Percentiles rank a stretch among this genome's conserved stretches.
phyloP scores from a whole-genome alignment of 139 green algal genomes.

The Picochlorum sp. region DNA sequence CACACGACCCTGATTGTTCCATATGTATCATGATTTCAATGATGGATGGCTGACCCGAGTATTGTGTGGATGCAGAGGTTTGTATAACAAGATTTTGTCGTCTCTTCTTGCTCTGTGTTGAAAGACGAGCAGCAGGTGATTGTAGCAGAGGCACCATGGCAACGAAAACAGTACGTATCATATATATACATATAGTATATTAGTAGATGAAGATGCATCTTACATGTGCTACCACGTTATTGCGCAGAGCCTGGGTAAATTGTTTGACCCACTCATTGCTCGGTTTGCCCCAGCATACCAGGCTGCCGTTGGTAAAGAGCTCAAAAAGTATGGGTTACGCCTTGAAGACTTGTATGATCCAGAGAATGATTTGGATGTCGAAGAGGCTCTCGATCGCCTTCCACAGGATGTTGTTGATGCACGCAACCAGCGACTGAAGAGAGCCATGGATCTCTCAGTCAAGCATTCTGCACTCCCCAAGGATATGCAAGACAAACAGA shows the following conservation, averaged over 20 bases:
- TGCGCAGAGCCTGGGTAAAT: conserved; percentile 19
- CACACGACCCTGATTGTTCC: not conserved
- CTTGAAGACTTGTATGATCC: conserved; percentile 96
- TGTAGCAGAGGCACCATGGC: too few species aligned
- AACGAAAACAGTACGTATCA: too few species aligned
- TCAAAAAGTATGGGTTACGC: conserved; percentile 83
- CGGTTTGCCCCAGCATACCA: conserved; percentile 52
- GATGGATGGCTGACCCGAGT: not conserved
- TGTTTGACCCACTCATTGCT: conserved; percentile 50
- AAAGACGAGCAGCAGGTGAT: too few species aligned
- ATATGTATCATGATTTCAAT: not conserved
- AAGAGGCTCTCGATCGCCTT: conserved; percentile 82
- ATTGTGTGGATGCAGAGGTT: too few species aligned
- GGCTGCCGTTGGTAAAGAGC: conserved; percentile 54
- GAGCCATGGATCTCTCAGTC: conserved; percentile 81
- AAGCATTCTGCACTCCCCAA: conserved; percentile 83
- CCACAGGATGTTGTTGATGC: conserved; percentile 79
- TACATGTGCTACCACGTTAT: too few species aligned
- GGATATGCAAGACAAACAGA: conserved; percentile 85
- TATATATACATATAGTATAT: too few species aligned
- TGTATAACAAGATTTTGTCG: too few species aligned
- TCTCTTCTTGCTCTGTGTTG: too few species aligned
- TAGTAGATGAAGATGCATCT: too few species aligned
- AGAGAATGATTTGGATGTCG: conserved; percentile 80
- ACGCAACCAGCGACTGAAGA: conserved; percentile 86